These are phyloP conservation scores for Talaromyces sp. DNA, from an alignment of 2,329 filamentous ascomycete species.

Conservation along the genomic window DNA sequence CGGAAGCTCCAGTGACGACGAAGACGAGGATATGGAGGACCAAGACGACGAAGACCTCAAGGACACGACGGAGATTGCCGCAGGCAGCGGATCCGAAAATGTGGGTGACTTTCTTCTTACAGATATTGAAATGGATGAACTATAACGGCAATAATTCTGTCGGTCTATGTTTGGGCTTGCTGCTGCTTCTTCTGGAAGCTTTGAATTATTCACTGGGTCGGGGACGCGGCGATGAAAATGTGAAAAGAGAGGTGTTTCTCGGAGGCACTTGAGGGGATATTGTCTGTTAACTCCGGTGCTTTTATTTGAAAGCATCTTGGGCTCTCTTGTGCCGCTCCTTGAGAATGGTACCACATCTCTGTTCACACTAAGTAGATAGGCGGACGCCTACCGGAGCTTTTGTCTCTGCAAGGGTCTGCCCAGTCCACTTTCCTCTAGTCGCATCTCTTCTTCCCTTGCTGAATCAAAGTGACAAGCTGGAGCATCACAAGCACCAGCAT, in stretches of 20 bases:
- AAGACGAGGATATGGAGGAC: constrained; percentile 83
- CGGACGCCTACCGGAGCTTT: not conserved
- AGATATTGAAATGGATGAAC: constrained; percentile 56
- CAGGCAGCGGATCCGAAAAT: constrained; percentile 55
- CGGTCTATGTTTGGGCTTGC: constrained; percentile 10
- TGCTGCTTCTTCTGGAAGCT: not conserved
- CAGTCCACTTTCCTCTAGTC: not conserved
- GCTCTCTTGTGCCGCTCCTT: constrained; percentile 13
- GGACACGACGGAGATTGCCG: constrained; percentile 30
- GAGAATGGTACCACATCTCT: constrained; percentile 14
- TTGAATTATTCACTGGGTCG: not conserved
- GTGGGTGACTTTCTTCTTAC: constrained; percentile 60
- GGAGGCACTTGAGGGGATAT: not conserved
- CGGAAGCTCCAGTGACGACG: constrained; percentile 90
- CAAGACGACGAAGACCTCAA: constrained; percentile 56
- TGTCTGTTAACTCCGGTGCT: constrained; percentile 13
- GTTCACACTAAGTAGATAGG: constrained; percentile 2
- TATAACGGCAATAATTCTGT: constrained; percentile 32
- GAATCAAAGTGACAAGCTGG: not conserved
- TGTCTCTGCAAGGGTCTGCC: constrained; percentile 9
- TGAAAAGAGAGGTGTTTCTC: not conserved
- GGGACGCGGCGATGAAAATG: not conserved
- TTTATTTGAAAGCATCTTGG: constrained; percentile 16
- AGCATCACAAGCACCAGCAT: not conserved
- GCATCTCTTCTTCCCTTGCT: not conserved